Conservation (phyloP, 352 stramenopile species). For the Elongisporangium prolatum region DNA sequence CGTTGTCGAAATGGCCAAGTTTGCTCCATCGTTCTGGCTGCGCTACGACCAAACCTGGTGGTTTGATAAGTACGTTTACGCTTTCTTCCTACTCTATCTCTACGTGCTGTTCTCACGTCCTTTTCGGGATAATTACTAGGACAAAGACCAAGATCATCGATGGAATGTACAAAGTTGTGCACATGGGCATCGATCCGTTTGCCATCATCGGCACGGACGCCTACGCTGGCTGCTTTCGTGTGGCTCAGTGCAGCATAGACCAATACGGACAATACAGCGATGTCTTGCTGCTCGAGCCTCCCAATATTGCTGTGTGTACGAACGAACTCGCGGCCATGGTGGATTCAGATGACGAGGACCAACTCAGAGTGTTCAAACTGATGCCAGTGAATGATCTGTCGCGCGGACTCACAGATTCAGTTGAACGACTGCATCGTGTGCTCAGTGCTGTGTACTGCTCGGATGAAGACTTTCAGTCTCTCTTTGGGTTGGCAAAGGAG, state of each 20-base stretch:
- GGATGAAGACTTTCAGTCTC: constrained; percentile 4
- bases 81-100: neutral
- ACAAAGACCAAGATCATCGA: constrained; percentile 55
- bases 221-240: constrained; percentile 54
- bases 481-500: constrained; percentile 7
- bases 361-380: neutral
- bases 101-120: neutral
- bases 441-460: constrained; percentile 18
- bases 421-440: constrained; percentile 13
- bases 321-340: neutral
- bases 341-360: neutral
- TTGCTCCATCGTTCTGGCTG: constrained; percentile 66
- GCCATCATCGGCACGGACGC: constrained; percentile 33
- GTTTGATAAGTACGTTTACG: constrained; percentile 63
- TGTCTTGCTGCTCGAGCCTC: constrained; percentile 45
- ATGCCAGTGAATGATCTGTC: neutral
- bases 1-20: constrained; percentile 56
- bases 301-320: neutral
- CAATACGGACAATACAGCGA: constrained; percentile 37
- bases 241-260: constrained; percentile 57
- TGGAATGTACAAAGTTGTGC: constrained; percentile 57
- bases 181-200: constrained; percentile 38
- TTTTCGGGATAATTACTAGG: constrained; percentile 10
- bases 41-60: constrained; percentile 78
- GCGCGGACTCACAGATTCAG: constrained; percentile 3